phyloP scores from a whole-genome alignment of 345 rosid species.

The Lenwebbia sp. region DNA sequence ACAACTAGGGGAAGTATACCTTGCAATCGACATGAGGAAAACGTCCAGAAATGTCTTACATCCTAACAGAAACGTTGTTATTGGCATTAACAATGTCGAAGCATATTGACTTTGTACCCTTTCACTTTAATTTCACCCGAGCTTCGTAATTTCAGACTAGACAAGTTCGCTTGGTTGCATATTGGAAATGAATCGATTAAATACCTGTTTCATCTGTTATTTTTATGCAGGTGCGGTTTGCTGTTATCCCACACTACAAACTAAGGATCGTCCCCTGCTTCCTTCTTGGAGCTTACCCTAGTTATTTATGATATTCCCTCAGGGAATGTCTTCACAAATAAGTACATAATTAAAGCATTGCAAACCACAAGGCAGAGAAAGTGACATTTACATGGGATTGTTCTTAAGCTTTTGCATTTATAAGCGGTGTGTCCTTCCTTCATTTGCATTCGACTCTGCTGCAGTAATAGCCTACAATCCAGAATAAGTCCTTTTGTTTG shows the following conservation, averaged over 20 bases:
- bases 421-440: background rate
- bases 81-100: background rate
- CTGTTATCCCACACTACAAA: background rate
- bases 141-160: background rate
- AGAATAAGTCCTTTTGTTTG: background rate
- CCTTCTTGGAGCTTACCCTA: background rate
- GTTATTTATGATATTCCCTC: no score
- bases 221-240: no score
- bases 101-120: background rate
- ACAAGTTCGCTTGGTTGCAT: background rate
- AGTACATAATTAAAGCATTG: background rate
- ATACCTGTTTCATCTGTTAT: no score
- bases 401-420: no score
- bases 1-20: background rate
- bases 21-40: background rate
- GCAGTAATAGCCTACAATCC: background rate
- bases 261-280: background rate
- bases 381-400: background rate
- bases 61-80: background rate
- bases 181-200: background rate
- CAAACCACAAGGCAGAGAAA: background rate
- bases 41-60: background rate
- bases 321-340: no score
- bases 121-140: background rate
- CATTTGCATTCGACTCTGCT: background rate